These are phyloP conservation scores for Selaginella moellendorffii DNA, from an alignment of 75 land plant species.

Conservation along the genomic window DNA sequence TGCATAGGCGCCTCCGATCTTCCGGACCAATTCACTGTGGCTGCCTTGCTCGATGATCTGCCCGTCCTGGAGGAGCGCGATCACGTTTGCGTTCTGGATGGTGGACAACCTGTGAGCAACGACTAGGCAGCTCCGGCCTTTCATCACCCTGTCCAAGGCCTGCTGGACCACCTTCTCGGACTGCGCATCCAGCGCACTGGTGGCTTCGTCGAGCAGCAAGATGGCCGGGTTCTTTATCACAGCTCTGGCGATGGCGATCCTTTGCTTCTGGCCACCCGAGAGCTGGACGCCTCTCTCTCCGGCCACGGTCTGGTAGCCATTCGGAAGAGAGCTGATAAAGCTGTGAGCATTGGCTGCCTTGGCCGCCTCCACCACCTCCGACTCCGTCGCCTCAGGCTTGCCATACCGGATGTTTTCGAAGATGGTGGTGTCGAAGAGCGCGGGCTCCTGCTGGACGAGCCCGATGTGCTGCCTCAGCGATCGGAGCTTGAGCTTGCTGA, in stretches of 20 bases:
- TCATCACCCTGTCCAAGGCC: background rate
- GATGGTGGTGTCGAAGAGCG: background rate
- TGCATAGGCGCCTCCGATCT: too few species aligned
- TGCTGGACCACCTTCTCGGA: slow-evolving; percentile 24
- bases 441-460: background rate
- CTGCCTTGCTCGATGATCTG: too few species aligned
- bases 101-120: slow-evolving; percentile 1
- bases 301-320: slow-evolving; percentile 19
- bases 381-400: background rate
- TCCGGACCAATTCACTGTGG: too few species aligned
- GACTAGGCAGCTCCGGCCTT: background rate
- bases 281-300: slow-evolving; percentile 24
- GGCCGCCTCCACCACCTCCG: background rate
- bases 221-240: slow-evolving; percentile 23
- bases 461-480: background rate
- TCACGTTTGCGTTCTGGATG: background rate
- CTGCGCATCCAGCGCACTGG: slow-evolving; percentile 17
- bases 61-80: background rate
- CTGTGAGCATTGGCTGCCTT: slow-evolving; percentile 7
- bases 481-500: background rate
- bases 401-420: slow-evolving; percentile 3
- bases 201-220: slow-evolving; percentile 23
- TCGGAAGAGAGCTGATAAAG: slow-evolving; percentile 13
- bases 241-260: slow-evolving; percentile 25
- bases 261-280: slow-evolving; percentile 27